Evolutionary conservation across 164 flowering plant genomes (phyloP).

Genomic region (Tinospora cordifolia): DNA sequence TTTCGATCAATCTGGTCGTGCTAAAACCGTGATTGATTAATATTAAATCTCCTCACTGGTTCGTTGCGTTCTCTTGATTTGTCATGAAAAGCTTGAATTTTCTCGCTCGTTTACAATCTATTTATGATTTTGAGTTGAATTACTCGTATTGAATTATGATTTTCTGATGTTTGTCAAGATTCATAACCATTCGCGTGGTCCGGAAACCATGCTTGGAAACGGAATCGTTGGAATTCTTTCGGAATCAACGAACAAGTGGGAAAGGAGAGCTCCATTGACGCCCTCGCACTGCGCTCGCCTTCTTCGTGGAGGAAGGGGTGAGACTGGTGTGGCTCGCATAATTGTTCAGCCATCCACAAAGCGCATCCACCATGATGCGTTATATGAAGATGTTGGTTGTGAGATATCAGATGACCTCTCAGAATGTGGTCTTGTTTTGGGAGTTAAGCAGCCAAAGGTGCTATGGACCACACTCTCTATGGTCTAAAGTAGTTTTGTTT

Average conservation of each 20-base stretch:
- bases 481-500: too few species aligned
- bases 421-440: slow-evolving; percentile 85
- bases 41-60: too few species aligned
- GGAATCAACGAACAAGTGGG: slow-evolving; percentile 83
- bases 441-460: slow-evolving; percentile 94
- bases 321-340: slow-evolving; percentile 56
- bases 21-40: too few species aligned
- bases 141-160: background rate
- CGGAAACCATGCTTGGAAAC: slow-evolving; percentile 59
- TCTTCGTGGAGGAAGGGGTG: slow-evolving; percentile 48
- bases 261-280: slow-evolving; percentile 83
- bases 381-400: slow-evolving; percentile 95
- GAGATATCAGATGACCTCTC: slow-evolving; percentile 89
- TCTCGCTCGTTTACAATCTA: too few species aligned
- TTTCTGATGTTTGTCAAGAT: background rate
- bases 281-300: slow-evolving; percentile 94
- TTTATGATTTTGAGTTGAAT: background rate
- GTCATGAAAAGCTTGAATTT: too few species aligned
- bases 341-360: slow-evolving; percentile 93
- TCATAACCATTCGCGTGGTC: too few species aligned
- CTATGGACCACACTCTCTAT: background rate
- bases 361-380: slow-evolving; percentile 79
- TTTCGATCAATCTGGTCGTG: too few species aligned
- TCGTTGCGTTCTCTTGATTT: too few species aligned
- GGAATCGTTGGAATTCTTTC: slow-evolving; percentile 86